Evolutionary conservation across 306 rosid species (phyloP).

Genomic region (Cicer bijugum): DNA sequence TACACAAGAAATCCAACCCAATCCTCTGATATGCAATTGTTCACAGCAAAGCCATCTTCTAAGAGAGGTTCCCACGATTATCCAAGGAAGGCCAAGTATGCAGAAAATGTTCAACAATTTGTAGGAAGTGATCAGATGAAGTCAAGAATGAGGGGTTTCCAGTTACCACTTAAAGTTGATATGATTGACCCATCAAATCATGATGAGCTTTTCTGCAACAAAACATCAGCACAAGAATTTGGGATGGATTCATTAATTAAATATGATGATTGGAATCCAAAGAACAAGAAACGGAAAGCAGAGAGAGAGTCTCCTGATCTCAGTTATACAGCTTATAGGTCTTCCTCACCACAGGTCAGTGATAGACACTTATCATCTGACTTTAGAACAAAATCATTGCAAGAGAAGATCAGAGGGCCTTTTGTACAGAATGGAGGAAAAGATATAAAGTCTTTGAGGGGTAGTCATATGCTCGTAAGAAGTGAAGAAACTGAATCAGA

Average conservation of each 20-base stretch:
- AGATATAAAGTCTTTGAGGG: constrained; percentile 52
- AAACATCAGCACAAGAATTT: constrained; percentile 58
- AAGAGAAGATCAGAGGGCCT: constrained; percentile 63
- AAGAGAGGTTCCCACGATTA: constrained; percentile 57
- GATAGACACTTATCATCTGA: constrained; percentile 63
- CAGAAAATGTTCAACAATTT: constrained; percentile 64
- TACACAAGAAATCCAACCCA: constrained; percentile 59
- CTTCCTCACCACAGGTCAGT: constrained; percentile 76
- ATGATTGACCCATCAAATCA: constrained; percentile 56
- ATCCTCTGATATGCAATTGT: constrained; percentile 56
- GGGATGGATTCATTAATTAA: constrained; percentile 59
- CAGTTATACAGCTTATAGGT: constrained; percentile 61
- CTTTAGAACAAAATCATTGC: constrained; percentile 63
- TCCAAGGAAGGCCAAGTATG: constrained; percentile 61
- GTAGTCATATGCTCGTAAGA: constrained; percentile 54
- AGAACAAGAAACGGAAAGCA: constrained; percentile 73
- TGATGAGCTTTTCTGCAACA: constrained; percentile 52
- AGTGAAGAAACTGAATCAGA: constrained; percentile 93
- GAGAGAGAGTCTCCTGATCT: constrained; percentile 78
- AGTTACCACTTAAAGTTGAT: constrained; percentile 49
- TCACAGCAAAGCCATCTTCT: constrained; percentile 61
- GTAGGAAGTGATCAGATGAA: constrained; percentile 58
- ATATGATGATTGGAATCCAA: constrained; percentile 64
- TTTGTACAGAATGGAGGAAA: constrained; percentile 63
- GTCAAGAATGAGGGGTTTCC: constrained; percentile 58